phyloP scores from a whole-genome alignment of 202 grass and related monocot genomes.

The Schoenoplectus tabernaemontani region DNA sequence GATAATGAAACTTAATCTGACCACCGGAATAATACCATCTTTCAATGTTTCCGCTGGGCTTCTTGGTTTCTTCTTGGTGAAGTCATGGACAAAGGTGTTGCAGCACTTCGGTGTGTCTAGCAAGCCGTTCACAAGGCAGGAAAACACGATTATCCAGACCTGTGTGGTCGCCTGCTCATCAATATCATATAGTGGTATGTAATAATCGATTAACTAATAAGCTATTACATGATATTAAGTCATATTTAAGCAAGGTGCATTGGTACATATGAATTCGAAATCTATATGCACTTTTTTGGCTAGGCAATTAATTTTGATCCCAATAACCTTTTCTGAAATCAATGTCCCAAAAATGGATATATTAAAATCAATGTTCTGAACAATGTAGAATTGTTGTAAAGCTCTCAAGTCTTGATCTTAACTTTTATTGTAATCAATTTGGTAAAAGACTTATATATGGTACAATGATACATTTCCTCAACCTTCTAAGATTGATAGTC shows the following conservation, averaged over 20 bases:
- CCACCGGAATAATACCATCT: conserved; percentile 54
- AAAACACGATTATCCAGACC: conserved; percentile 78
- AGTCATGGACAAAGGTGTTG: conserved; percentile 46
- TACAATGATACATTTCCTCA: background rate
- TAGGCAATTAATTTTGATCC: background rate
- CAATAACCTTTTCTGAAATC: background rate
- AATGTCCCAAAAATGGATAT: background rate
- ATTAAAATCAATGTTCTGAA: background rate
- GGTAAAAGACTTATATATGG: background rate
- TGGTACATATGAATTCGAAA: background rate
- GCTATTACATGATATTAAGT: background rate
- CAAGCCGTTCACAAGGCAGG: conserved; percentile 60
- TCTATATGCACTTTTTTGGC: background rate
- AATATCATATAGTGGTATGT: conserved; percentile 45
- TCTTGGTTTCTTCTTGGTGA: conserved; percentile 71
- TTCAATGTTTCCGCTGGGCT: conserved; percentile 63
- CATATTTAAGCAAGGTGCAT: background rate
- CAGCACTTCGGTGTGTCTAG: conserved; percentile 46
- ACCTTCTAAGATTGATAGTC: background rate
- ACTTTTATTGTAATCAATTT: background rate
- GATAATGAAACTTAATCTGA: conserved; percentile 89
- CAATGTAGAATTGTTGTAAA: background rate
- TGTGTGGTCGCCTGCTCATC: conserved; percentile 70
- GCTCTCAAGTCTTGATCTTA: background rate
- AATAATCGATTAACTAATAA: background rate